Percentiles rank a stretch among this genome's conserved stretches.
These are phyloP conservation scores for Pythium dissotocum DNA, from an alignment of 352 stramenopile species.

Conservation along the genomic window DNA sequence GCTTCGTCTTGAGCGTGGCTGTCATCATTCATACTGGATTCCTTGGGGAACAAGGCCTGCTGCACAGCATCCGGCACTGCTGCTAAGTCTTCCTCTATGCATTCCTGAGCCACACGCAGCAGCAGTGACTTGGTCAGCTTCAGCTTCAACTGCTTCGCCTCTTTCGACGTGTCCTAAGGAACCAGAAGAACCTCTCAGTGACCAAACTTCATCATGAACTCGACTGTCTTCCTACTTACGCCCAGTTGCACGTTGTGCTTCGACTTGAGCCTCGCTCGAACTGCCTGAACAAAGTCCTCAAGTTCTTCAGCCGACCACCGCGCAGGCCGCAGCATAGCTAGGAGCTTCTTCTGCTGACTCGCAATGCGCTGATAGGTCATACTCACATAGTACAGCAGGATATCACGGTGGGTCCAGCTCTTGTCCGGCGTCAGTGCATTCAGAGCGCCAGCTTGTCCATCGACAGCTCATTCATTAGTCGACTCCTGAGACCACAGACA, in stretches of 20 bases:
- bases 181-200: background rate
- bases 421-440: slow-evolving; percentile 41
- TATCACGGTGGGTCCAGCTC: slow-evolving; percentile 23
- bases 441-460: slow-evolving; percentile 37
- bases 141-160: slow-evolving; percentile 11
- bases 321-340: background rate
- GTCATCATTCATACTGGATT: background rate
- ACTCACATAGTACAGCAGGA: slow-evolving; percentile 31
- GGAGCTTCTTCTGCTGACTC: slow-evolving; percentile 19
- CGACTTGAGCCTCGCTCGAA: slow-evolving; percentile 17
- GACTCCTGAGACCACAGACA: background rate
- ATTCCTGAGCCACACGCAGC: slow-evolving; percentile 10
- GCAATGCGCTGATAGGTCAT: slow-evolving; percentile 30
- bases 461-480: background rate
- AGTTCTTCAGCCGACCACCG: slow-evolving; percentile 18
- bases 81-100: slow-evolving; percentile 3
- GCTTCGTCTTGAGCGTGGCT: background rate
- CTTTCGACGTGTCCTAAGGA: slow-evolving; percentile 20
- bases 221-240: background rate
- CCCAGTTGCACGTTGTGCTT: slow-evolving; percentile 8
- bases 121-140: slow-evolving; percentile 25
- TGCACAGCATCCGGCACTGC: background rate
- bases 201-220: too few species aligned
- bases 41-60: slow-evolving; percentile 2
- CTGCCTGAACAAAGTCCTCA: slow-evolving; percentile 7